Evolutionary conservation across 2,329 filamentous ascomycete genomes (phyloP).

Genomic region (Sclerotinia glacialis): DNA sequence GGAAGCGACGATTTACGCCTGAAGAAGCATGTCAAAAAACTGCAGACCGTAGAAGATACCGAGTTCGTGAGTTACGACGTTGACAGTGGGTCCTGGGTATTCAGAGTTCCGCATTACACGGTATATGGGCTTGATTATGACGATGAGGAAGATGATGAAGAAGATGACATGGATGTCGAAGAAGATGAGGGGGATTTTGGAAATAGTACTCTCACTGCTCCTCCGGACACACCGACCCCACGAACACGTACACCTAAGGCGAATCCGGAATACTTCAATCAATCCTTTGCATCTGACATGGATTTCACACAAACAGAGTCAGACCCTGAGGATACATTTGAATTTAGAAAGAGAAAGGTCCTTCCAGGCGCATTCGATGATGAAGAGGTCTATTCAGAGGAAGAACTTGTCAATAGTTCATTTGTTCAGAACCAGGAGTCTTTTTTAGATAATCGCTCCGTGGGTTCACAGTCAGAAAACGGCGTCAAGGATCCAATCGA

Average conservation of each 20-base stretch:
- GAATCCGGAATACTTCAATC: conserved; percentile 27
- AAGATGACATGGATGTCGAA: conserved; percentile 61
- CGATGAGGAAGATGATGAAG: conserved; percentile 68
- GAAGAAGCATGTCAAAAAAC: conserved; percentile 77
- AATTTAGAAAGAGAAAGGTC: conserved; percentile 41
- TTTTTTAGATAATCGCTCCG: conserved; percentile 94
- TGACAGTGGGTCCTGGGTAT: conserved; percentile 82
- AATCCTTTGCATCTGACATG: conserved; percentile 42
- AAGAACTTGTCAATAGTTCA: conserved; percentile 49
- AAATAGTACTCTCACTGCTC: conserved; percentile 50
- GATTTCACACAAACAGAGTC: conserved; percentile 39
- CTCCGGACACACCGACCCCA: conserved; percentile 45
- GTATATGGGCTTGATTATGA: conserved; percentile 84
- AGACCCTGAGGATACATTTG: conserved; percentile 40
- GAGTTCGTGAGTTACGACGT: conserved; percentile 77
- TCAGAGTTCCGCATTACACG: conserved; percentile 93
- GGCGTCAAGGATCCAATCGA: conserved; percentile 54
- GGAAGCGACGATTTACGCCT: conserved; percentile 64
- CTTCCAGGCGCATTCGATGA: conserved; percentile 81
- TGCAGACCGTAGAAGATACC: conserved; percentile 77
- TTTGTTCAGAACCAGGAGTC: conserved; percentile 54
- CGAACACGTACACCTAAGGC: conserved; percentile 32
- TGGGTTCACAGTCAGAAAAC: conserved; percentile 67
- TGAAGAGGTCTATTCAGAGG: conserved; percentile 52
- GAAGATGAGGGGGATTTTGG: conserved; percentile 46